phyloP scores from a whole-genome alignment of 352 stramenopile genomes.

The Phytophthora vignae region DNA sequence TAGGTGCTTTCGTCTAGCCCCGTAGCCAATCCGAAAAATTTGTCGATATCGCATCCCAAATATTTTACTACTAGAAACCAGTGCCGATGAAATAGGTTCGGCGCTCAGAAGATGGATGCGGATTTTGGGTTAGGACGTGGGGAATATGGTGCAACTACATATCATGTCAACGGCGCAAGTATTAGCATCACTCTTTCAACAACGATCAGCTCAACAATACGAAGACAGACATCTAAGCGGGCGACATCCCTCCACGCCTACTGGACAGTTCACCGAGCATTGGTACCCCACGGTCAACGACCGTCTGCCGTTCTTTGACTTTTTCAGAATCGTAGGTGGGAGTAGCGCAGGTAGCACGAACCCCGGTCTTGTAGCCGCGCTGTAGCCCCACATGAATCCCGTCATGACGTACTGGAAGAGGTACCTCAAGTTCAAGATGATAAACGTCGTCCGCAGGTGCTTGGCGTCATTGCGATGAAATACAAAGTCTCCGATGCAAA shows the following conservation, averaged over 20 bases:
- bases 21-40: too few species aligned
- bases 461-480: constrained; percentile 14
- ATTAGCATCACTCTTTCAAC: too few species aligned
- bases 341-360: constrained; percentile 14
- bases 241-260: background rate
- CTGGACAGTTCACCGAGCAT: background rate
- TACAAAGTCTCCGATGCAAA: background rate
- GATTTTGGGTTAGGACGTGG: too few species aligned
- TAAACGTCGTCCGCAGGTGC: background rate
- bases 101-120: too few species aligned
- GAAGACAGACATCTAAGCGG: too few species aligned
- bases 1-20: too few species aligned
- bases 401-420: constrained; percentile 14
- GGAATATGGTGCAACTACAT: too few species aligned
- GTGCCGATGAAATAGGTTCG: too few species aligned
- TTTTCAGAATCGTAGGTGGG: constrained; percentile 7
- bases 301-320: background rate
- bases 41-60: too few species aligned
- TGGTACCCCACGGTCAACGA: background rate
- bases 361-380: constrained; percentile 1
- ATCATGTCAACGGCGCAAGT: background rate
- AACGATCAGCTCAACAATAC: too few species aligned
- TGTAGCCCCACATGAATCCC: constrained; percentile 18
- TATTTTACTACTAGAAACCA: too few species aligned
- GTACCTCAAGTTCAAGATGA: constrained; percentile 7